Percentiles rank a stretch among this genome's conserved stretches.
Evolutionary conservation across 495 filamentous ascomycete genomes (phyloP).

Genomic region (Penicillium lagena): DNA sequence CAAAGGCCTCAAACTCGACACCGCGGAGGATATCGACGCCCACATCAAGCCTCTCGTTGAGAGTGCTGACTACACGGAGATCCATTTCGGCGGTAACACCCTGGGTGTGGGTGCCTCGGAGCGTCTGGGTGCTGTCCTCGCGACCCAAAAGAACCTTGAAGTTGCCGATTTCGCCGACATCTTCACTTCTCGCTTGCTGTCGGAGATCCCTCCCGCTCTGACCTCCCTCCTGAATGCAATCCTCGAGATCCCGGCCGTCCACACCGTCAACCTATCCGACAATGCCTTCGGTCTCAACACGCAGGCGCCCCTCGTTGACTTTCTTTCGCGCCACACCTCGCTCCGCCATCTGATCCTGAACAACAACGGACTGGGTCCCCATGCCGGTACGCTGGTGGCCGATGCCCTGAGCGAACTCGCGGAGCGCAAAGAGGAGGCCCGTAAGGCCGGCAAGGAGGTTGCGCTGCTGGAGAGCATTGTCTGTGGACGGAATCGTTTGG

Average conservation of each 20-base stretch:
- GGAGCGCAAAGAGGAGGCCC: constrained; percentile 70
- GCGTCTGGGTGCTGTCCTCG: constrained; percentile 70
- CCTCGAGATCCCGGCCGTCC: constrained; percentile 71
- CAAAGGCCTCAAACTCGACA: constrained; percentile 85
- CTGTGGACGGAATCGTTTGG: constrained; percentile 90
- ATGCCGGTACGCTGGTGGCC: constrained; percentile 79
- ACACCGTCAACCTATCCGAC: constrained; percentile 92
- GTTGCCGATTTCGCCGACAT: constrained; percentile 91
- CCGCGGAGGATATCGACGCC: constrained; percentile 75
- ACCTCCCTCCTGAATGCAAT: constrained; percentile 79
- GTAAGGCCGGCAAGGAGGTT: constrained; percentile 59
- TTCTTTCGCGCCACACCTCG: constrained; percentile 77
- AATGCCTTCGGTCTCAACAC: constrained; percentile 97
- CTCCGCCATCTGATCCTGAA: constrained; percentile 90
- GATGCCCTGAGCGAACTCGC: constrained; percentile 71
- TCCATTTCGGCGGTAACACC: constrained; percentile 83
- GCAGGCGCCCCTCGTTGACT: constrained; percentile 73
- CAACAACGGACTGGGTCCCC: constrained; percentile 96
- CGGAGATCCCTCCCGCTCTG: constrained; percentile 88
- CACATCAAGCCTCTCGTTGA: constrained; percentile 69
- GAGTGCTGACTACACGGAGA: constrained; percentile 71
- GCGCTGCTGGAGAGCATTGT: constrained; percentile 87
- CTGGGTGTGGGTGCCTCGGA: constrained; percentile 82
- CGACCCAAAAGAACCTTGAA: constrained; percentile 74
- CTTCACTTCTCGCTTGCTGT: constrained; percentile 89